These are phyloP conservation scores for Marasmius tenuissimus DNA, from an alignment of 1,284 basidiomycete genomes.

Conservation along the genomic window DNA sequence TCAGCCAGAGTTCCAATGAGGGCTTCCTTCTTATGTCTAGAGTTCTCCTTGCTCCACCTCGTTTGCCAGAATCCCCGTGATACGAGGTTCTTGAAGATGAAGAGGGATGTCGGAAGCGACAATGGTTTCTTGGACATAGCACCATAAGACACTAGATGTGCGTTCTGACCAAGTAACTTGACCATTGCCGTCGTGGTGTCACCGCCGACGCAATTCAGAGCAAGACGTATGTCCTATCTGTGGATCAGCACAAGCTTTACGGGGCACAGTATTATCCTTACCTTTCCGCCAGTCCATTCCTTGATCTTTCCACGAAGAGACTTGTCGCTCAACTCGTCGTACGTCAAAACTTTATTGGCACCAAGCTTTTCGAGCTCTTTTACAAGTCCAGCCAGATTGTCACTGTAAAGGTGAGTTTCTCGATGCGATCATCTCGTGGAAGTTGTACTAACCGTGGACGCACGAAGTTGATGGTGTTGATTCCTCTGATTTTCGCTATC, in stretches of 20 bases:
- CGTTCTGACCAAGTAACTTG: slow-evolving; percentile 60
- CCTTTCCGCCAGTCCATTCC: slow-evolving; percentile 62
- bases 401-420: slow-evolving; percentile 32
- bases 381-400: slow-evolving; percentile 52
- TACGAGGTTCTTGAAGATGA: slow-evolving; percentile 81
- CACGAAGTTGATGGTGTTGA: slow-evolving; percentile 80
- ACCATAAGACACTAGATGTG: slow-evolving; percentile 82
- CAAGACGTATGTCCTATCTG: slow-evolving; percentile 57
- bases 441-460: slow-evolving; percentile 56
- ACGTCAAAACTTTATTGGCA: slow-evolving; percentile 73
- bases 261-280: slow-evolving; percentile 12
- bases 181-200: slow-evolving; percentile 67
- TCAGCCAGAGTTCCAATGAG: slow-evolving; percentile 53
- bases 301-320: slow-evolving; percentile 49
- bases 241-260: not conserved
- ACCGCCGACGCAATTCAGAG: slow-evolving; percentile 81
- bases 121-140: slow-evolving; percentile 86
- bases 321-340: slow-evolving; percentile 67
- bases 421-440: slow-evolving; percentile 1
- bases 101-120: slow-evolving; percentile 72
- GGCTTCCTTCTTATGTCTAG: slow-evolving; percentile 38
- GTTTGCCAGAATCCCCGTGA: slow-evolving; percentile 78
- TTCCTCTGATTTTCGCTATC: slow-evolving; percentile 64
- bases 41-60: slow-evolving; percentile 63
- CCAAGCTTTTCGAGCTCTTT: slow-evolving; percentile 57